Evolutionary conservation across 495 filamentous ascomycete species (phyloP).

Genomic region (Aspergillus asperescens): DNA sequence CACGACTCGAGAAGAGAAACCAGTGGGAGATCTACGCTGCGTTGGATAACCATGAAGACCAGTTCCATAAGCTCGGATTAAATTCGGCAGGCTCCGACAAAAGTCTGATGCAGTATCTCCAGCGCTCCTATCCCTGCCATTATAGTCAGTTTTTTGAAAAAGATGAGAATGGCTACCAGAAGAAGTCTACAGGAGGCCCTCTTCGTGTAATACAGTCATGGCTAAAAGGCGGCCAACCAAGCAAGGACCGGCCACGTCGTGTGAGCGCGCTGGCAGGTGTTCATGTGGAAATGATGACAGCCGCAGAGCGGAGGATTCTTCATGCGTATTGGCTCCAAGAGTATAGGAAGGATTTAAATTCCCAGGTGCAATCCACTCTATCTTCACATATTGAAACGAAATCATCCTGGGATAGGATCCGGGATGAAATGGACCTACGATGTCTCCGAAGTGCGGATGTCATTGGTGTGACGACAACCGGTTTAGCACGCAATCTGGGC

Average conservation of each 20-base stretch:
- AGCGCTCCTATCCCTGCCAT: slow-evolving; percentile 12
- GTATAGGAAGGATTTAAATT: slow-evolving; percentile 22
- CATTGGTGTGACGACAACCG: slow-evolving; percentile 73
- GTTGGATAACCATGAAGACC: slow-evolving; percentile 13
- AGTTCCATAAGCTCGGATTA: slow-evolving; percentile 10
- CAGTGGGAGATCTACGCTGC: slow-evolving; percentile 11
- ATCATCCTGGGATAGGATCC: slow-evolving; percentile 25
- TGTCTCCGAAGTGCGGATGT: slow-evolving; percentile 44
- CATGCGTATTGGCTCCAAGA: slow-evolving; percentile 45
- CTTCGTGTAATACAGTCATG: slow-evolving; percentile 30
- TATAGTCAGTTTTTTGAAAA: slow-evolving; percentile 26
- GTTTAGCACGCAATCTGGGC: slow-evolving; percentile 60
- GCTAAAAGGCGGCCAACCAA: slow-evolving; percentile 3
- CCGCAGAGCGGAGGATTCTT: slow-evolving; percentile 21
- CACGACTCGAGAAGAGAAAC: slow-evolving; percentile 34
- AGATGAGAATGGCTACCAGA: slow-evolving; percentile 26
- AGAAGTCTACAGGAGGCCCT: slow-evolving; percentile 20
- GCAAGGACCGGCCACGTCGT: slow-evolving; percentile 4
- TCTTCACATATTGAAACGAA: slow-evolving; percentile 33
- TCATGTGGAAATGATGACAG: slow-evolving; percentile 23
- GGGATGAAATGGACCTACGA: slow-evolving; percentile 34
- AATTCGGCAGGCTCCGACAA: background rate
- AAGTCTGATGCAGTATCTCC: slow-evolving; percentile 21
- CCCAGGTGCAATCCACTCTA: slow-evolving; percentile 29
- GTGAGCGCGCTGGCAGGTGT: slow-evolving; percentile 13